A percentile compares a stretch with the other conserved stretches of the same genome.
Conservation (phyloP, 1,139 yeast species). For the Debaryomyces sp. region DNA sequence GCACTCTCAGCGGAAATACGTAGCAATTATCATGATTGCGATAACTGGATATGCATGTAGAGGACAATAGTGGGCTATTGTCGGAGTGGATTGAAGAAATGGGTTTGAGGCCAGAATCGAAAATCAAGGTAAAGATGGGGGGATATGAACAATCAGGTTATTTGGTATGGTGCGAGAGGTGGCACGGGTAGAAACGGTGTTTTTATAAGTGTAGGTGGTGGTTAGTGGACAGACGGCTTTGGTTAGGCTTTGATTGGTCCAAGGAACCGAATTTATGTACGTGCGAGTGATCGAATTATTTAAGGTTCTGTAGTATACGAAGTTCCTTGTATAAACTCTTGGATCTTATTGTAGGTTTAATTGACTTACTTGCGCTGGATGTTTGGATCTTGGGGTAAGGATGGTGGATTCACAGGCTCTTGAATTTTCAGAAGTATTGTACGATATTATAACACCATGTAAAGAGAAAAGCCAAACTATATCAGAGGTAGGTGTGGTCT, state of each 20-base stretch:
- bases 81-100: not conserved
- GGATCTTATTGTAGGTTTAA: not conserved
- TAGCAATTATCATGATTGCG: not conserved
- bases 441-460: no score
- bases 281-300: not conserved
- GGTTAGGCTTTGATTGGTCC: not conserved
- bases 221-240: not conserved
- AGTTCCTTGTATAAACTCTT: not conserved
- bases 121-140: not conserved
- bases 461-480: no score
- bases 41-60: not conserved
- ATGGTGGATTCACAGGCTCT: not conserved
- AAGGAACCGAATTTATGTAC: not conserved
- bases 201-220: not conserved
- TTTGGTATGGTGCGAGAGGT: not conserved
- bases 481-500: no score
- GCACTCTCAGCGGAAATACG: not conserved
- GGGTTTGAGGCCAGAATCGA: not conserved
- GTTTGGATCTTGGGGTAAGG: not conserved
- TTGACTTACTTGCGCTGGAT: not conserved
- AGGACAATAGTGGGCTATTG: not conserved
- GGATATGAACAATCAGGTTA: not conserved
- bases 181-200: not conserved
- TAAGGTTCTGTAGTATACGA: not conserved
- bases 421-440: no score